phyloP scores from a whole-genome alignment of 2,329 filamentous ascomycete species.

The Fusarium tupiense region DNA sequence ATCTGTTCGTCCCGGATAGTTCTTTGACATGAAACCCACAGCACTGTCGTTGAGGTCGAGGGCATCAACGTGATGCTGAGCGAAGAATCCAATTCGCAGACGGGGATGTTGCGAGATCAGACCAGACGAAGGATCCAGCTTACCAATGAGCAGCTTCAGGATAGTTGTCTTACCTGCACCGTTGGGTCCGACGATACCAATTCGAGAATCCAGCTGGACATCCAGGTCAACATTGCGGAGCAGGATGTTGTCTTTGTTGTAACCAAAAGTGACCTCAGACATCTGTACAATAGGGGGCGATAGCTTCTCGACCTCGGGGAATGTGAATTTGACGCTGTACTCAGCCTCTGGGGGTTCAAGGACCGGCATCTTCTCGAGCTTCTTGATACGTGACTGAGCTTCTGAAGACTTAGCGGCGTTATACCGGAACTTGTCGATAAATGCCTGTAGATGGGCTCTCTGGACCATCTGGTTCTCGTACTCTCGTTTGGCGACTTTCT shows the following conservation, averaged over 20 bases:
- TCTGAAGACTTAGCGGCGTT: conserved; percentile 99
- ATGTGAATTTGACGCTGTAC: conserved; percentile 96
- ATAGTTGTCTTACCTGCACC: conserved; percentile 98
- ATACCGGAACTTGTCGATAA: conserved; percentile 99
- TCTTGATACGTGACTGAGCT: conserved; percentile 98
- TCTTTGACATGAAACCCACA: conserved; percentile 95
- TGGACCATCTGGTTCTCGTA: conserved; percentile 99
- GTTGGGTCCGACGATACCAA: conserved; percentile 99
- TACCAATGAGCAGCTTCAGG: conserved; percentile 95
- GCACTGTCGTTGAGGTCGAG: conserved; percentile 89
- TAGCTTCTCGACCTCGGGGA: conserved; percentile 97
- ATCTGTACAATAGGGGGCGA: conserved; percentile 98
- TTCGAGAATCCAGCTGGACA: conserved; percentile 96
- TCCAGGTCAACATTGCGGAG: conserved; percentile 91
- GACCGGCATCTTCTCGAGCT: conserved; percentile 95
- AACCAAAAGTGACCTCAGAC: conserved; percentile 91
- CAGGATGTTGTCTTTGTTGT: conserved; percentile 80
- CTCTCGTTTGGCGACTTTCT: conserved; percentile 95
- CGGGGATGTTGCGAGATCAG: conserved; percentile 89
- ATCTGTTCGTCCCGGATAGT: conserved; percentile 88
- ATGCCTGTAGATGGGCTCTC: conserved; percentile 92
- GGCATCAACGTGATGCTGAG: conserved; percentile 97
- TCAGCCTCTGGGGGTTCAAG: conserved; percentile 90
- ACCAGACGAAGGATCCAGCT: conserved; percentile 78
- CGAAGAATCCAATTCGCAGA: conserved; percentile 94